Conservation (phyloP, 139 green algal species). For the Chlorella vulgaris region DNA sequence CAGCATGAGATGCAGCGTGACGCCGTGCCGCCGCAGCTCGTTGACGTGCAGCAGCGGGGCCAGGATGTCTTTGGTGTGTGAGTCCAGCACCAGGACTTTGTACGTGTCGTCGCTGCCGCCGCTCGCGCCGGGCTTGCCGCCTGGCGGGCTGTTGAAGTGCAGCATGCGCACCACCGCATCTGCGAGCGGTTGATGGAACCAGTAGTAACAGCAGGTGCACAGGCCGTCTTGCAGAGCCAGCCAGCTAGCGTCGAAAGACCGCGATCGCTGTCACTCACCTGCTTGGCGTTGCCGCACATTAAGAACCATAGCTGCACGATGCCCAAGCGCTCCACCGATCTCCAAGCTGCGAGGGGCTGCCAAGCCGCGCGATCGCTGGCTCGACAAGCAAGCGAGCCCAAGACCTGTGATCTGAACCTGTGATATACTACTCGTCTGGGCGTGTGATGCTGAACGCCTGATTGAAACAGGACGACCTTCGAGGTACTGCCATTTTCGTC, state of each 20-base stretch:
- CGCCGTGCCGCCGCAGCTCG: conserved; percentile 89
- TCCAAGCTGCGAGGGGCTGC: no score
- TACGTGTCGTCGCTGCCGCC: conserved; percentile 57
- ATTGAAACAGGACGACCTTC: no score
- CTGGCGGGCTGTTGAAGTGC: conserved; percentile 57
- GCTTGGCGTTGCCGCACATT: conserved; percentile 78
- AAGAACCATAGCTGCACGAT: conserved; percentile 61
- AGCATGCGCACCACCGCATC: conserved; percentile 69
- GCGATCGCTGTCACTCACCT: conserved; percentile 49
- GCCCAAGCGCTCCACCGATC: neutral
- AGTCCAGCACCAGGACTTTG: conserved; percentile 97
- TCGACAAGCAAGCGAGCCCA: no score
- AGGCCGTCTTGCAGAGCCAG: neutral
- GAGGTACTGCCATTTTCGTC: no score
- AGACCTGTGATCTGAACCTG: no score
- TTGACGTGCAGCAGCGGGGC: conserved; percentile 91
- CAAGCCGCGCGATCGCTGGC: no score
- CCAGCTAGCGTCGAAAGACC: no score
- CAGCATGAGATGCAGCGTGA: conserved; percentile 95
- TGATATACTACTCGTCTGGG: no score
- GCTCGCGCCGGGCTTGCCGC: neutral
- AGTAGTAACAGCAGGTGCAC: neutral
- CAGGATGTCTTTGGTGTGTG: conserved; percentile 84
- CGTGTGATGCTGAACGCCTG: no score
- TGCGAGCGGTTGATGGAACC: conserved; percentile 23